Percentiles rank a stretch among this genome's conserved stretches.
Evolutionary conservation across 805 yeast species (phyloP).

Genomic region (Saccharomycopsis sp.): DNA sequence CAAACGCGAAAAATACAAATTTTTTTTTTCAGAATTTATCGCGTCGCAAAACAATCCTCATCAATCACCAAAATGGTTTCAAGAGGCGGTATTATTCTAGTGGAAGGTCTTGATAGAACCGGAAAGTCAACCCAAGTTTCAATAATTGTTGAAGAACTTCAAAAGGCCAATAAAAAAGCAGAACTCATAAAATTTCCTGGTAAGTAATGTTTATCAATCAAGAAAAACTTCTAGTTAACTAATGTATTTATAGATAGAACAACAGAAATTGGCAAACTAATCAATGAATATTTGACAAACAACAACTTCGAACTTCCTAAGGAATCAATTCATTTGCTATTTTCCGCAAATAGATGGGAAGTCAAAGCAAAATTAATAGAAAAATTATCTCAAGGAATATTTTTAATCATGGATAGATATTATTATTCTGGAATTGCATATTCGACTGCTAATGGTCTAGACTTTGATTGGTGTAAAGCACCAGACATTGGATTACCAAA

Average conservation of each 20-base stretch:
- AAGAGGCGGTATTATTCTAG: conserved; percentile 71
- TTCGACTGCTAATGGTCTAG: conserved; percentile 73
- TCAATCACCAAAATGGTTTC: too few relatives aligned
- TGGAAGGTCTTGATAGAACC: conserved; percentile 92
- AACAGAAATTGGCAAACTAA: conserved; percentile 71
- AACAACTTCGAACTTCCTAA: conserved; percentile 45
- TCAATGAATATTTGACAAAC: conserved; percentile 59
- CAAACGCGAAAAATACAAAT: too few relatives aligned
- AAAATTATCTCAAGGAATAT: conserved; percentile 39
- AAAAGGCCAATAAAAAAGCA: conserved; percentile 26
- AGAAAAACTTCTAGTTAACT: background rate
- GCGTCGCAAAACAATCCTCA: too few relatives aligned
- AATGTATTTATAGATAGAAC: conserved; percentile 42
- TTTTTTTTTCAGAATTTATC: too few relatives aligned
- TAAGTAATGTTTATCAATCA: conserved; percentile 13
- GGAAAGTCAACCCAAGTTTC: conserved; percentile 85
- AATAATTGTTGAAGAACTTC: conserved; percentile 26
- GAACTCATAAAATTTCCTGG: conserved; percentile 67
- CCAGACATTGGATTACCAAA: conserved; percentile 80
- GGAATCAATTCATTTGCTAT: conserved; percentile 75
- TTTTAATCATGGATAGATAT: conserved; percentile 74
- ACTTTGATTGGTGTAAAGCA: conserved; percentile 62
- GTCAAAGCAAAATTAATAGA: conserved; percentile 35
- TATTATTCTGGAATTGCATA: conserved; percentile 91
- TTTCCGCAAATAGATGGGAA: conserved; percentile 96